Conservation (phyloP, 176 grass and related monocot genomes). For the Coix lacrymajobi region DNA sequence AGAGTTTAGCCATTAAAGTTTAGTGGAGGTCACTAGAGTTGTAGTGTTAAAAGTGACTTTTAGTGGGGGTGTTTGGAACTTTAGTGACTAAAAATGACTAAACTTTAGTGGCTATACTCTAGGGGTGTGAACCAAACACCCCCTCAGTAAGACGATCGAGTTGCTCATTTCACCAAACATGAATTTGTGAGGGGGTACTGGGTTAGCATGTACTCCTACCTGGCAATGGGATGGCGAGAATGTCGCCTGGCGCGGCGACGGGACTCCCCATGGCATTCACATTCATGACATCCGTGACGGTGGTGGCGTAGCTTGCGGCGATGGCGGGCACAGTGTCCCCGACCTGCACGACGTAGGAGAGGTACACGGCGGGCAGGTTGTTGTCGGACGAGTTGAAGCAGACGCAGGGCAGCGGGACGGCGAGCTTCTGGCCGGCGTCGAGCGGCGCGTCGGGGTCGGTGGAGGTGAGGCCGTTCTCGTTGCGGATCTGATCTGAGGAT, state of each 20-base stretch:
- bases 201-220: constrained; percentile 13
- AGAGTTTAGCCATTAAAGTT: too few species aligned
- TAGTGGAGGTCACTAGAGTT: too few species aligned
- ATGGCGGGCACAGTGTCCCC: constrained; percentile 65
- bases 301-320: constrained; percentile 59
- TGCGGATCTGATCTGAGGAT: constrained; percentile 72
- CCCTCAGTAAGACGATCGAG: neutral
- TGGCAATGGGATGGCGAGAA: constrained; percentile 81
- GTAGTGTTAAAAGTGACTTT: too few species aligned
- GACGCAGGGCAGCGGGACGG: constrained; percentile 74
- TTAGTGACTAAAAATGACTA: too few species aligned
- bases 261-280: constrained; percentile 64
- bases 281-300: constrained; percentile 73
- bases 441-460: constrained; percentile 56
- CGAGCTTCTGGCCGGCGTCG: constrained; percentile 51
- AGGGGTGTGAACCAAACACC: too few species aligned
- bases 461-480: constrained; percentile 49
- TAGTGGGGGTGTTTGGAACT: too few species aligned
- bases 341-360: constrained; percentile 70
- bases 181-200: neutral
- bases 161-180: neutral
- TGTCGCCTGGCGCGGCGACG: constrained; percentile 56
- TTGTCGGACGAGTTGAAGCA: constrained; percentile 94
- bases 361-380: constrained; percentile 64
- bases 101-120: too few species aligned